Percentiles rank a stretch among this genome's conserved stretches.
These are phyloP conservation scores for Hyaloraphidium curvatum DNA, from an alignment of 192 early-diverging fungal genomes.

Conservation along the genomic window DNA sequence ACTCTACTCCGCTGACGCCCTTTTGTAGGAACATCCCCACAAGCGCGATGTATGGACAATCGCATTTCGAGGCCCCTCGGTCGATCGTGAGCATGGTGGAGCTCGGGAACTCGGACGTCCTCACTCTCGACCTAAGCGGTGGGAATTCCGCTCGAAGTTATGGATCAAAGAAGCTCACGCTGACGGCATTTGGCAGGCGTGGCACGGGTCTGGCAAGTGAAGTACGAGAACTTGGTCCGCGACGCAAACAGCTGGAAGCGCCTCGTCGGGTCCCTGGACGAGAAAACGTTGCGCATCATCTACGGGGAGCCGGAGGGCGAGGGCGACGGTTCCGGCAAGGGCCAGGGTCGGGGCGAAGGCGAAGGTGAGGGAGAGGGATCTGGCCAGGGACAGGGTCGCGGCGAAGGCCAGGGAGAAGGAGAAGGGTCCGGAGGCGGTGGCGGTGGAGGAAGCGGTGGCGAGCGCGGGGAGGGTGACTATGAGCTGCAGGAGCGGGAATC, in stretches of 20 bases:
- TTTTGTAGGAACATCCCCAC: neutral
- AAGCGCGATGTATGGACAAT: slow-evolving; percentile 18
- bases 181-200: slow-evolving; percentile 14
- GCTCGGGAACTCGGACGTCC: slow-evolving; percentile 24
- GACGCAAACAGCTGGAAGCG: slow-evolving; percentile 37
- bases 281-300: slow-evolving; percentile 26
- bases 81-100: slow-evolving; percentile 28
- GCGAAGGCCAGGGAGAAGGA: slow-evolving; percentile 20
- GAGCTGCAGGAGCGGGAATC: slow-evolving; percentile 19
- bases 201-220: slow-evolving; percentile 37
- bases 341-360: neutral
- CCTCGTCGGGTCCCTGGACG: slow-evolving; percentile 32
- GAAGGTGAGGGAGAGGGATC: slow-evolving; percentile 9
- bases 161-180: neutral
- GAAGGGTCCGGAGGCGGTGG: slow-evolving; percentile 23
- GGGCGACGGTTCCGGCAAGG: neutral
- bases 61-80: slow-evolving; percentile 20
- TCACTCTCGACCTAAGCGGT: slow-evolving; percentile 27
- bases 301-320: slow-evolving; percentile 28
- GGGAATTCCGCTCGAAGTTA: neutral
- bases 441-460: slow-evolving; percentile 18
- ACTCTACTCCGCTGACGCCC: too few species aligned
- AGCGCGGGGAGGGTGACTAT: slow-evolving; percentile 18
- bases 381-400: slow-evolving; percentile 14
- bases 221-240: slow-evolving; percentile 25